Conservation (phyloP, 768 basidiomycete genomes). For the Tricholoma sp. region DNA sequence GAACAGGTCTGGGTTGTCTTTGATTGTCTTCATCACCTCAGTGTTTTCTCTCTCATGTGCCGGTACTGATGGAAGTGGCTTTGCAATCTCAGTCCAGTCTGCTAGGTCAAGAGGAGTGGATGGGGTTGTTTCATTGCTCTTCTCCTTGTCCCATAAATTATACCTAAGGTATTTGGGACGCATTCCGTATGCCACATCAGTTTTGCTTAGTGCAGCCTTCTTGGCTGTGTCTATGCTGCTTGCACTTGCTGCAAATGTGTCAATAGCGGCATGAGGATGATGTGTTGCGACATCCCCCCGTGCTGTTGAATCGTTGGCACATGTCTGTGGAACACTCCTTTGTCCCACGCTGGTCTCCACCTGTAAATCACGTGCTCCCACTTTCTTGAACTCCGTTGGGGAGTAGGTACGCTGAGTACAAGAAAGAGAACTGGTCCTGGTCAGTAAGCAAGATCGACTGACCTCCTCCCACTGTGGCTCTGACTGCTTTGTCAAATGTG, state of each 20-base stretch:
- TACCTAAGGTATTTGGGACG: neutral
- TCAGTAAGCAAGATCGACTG: too few relatives aligned
- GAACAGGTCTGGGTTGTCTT: too few relatives aligned
- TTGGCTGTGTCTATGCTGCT: neutral
- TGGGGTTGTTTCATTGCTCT: too few relatives aligned
- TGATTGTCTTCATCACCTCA: too few relatives aligned
- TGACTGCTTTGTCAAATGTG: too few relatives aligned
- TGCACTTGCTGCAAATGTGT: constrained; percentile 18
- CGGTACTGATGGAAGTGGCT: too few relatives aligned
- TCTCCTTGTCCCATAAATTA: neutral
- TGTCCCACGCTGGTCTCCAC: neutral
- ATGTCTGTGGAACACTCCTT: constrained; percentile 2
- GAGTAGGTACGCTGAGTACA: constrained; percentile 11
- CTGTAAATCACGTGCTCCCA: neutral
- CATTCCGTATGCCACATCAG: too few relatives aligned
- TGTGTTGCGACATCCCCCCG: constrained; percentile 6
- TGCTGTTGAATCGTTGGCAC: constrained; percentile 18
- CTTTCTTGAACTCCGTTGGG: too few relatives aligned
- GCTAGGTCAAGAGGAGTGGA: constrained; percentile 12
- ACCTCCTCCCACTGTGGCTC: too few relatives aligned
- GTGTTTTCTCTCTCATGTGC: too few relatives aligned
- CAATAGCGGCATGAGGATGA: constrained; percentile 11
- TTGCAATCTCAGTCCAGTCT: too few relatives aligned
- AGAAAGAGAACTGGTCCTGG: neutral
- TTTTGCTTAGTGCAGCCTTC: too few relatives aligned